A percentile compares a stretch with the other conserved stretches of the same genome.
These are phyloP conservation scores for Dendrobium huoshanense DNA, from an alignment of 106 monocot species.

Conservation along the genomic window DNA sequence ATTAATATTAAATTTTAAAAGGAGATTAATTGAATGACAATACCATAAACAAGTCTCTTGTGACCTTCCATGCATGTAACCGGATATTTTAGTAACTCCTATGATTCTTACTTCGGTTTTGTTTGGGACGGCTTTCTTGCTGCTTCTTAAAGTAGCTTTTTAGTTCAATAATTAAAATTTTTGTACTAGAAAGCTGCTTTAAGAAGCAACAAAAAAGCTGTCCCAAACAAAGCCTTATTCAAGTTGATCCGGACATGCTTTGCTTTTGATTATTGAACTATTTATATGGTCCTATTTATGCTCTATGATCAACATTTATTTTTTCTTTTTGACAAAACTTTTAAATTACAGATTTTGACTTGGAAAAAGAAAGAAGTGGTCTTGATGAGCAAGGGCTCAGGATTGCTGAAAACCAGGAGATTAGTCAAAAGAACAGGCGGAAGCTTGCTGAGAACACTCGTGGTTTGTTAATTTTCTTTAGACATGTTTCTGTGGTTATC, in stretches of 20 bases:
- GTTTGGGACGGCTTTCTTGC: too few relatives aligned
- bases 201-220: too few relatives aligned
- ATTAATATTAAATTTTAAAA: not conserved
- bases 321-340: not conserved
- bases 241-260: not conserved
- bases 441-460: constrained; percentile 92
- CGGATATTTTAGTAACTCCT: not conserved
- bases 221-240: too few relatives aligned
- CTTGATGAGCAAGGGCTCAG: constrained; percentile 94
- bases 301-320: not conserved
- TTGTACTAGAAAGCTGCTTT: too few relatives aligned
- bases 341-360: constrained; percentile 61
- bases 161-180: too few relatives aligned
- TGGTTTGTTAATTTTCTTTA: constrained; percentile 9
- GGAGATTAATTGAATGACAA: not conserved
- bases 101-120: not conserved
- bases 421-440: constrained; percentile 90
- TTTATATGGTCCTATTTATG: not conserved
- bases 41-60: not conserved
- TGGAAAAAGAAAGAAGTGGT: constrained; percentile 93
- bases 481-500: not conserved
- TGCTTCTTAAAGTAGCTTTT: too few relatives aligned
- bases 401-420: constrained; percentile 98
- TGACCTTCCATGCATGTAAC: not conserved
- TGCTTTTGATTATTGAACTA: not conserved